Base-by-base conservation (phyloP, 148 eudicot genomes). In the Oxyria digyna region DNA sequence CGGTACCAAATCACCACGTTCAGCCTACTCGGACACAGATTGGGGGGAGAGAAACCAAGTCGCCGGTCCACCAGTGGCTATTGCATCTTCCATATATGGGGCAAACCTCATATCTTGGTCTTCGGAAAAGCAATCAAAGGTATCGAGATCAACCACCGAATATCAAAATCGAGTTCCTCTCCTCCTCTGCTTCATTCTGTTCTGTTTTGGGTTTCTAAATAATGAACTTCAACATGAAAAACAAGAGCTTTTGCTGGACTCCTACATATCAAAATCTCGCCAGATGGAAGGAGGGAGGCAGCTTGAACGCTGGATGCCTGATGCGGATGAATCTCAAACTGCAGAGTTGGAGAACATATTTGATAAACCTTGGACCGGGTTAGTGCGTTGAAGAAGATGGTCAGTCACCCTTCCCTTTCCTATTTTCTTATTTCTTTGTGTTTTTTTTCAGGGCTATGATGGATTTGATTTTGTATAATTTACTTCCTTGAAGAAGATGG, bases 361-460 rank as follows among this genome's bases (percentile, higher is more conserved):
- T 78, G 89, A 88, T 72, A 80, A 83, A 38, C 82, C 81, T 57
- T 79, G 96, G 96, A 77, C 85, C 62, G 87, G 97, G 97, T 94
- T 78, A 73, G n/a, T n/a, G n/a, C 42, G 85, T 91, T 33, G 98
- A 92, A 65, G 98, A 92, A 79, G 94, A 92, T 42, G 98, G 98
- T 92, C 26, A 69, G 88, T 87, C 15, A 7, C 38, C 4, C 49
- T 23, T 23, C 21, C 6, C 11, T 17, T 24, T 63, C 9, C 65
- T 35, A 10, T n/a, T 14, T 69, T 62, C n/a, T n/a, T 33, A 21
- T 6, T 27, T 70, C 23, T 41, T 4, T 68, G 24, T 15, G 41
- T 43, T 21, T 38, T 23, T 43, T 73, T 62, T 37, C 12, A 21
- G n/a, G n/a, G 8, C 49, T 42, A 4, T 29, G 59, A 1, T 20